Evolutionary conservation across 495 filamentous ascomycete genomes (phyloP), one percentile per base, ranked within the genome.

Genomic region (Penicillium samsonianum): DNA sequence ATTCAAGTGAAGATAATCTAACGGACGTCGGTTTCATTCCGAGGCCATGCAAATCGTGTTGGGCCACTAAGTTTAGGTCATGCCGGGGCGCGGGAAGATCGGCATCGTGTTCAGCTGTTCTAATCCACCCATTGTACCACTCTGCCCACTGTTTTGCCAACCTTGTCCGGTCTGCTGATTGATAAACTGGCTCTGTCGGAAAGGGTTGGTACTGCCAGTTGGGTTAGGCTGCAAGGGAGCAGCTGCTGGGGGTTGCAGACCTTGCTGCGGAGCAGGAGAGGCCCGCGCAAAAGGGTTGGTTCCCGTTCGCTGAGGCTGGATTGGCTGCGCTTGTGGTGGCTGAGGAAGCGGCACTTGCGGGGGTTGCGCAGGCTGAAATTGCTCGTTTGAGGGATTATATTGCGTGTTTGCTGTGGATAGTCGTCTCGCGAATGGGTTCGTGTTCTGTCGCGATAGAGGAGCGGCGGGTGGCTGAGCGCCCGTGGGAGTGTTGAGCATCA

Each of bases 171-270:
- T 96, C 35, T 86, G 82, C 64, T 93, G 90, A 63, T 95, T 92
- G 33, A 94, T 86, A 62, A 96, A 95, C 0, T 85, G 82, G 50
- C 87, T 88, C 69, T 96, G 91, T 9, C 93, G 83, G 83, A 98
- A 97, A 2, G 93, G 93, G 69, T 98, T 98, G 16, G 93, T 98
- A 64, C 86, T 92, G 8, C 92, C 93, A 2, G 94, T 96, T 4
- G 86, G 83, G 57, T 87, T 82, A 4, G 90, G 74, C 57, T 84
- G 84, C 9, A 91, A 68, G 19, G 82, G 75, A 9, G 80, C 70
- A 17, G 76, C 65, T 4, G 69, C 58, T 8, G 73, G 63, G 33
- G 74, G 65, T 33, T 77, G 73, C n/a, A 76, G 50, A 5, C 66
- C 67, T 50, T 69, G 73, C 25, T 73, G 71, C 9, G 70, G 74